phyloP scores from a whole-genome alignment of 2,329 filamentous ascomycete species.

The Diaporthe citriasiana region DNA sequence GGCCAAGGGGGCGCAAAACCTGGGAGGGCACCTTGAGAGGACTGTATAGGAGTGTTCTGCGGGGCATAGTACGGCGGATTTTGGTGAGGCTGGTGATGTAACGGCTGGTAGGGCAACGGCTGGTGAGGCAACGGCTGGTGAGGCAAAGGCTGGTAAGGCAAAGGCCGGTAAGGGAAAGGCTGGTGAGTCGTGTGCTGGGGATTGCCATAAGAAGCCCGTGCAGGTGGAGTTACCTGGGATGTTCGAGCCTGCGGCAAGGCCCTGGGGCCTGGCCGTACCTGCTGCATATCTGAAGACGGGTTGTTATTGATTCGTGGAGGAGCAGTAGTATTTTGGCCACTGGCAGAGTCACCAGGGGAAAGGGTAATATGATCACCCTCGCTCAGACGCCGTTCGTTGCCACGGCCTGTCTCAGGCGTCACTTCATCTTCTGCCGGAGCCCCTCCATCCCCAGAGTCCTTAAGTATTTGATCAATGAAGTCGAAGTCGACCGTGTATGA shows the following conservation, averaged over 20 bases:
- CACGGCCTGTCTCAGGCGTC: slow-evolving; percentile 4
- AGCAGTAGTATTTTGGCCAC: not conserved
- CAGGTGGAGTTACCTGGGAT: not conserved
- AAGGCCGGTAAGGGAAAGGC: not conserved
- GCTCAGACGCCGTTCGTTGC: not conserved
- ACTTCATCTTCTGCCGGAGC: not conserved
- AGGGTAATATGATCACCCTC: not conserved
- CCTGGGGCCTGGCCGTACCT: not conserved
- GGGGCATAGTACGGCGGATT: not conserved
- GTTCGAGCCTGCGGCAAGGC: too few species aligned
- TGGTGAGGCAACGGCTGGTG: not conserved
- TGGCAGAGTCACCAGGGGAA: not conserved
- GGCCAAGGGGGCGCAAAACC: not conserved
- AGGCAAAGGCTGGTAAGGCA: not conserved
- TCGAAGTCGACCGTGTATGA: not conserved
- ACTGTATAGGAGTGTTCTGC: not conserved
- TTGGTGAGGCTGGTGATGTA: not conserved
- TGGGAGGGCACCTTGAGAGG: not conserved
- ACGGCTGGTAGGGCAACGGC: not conserved
- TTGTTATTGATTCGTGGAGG: not conserved
- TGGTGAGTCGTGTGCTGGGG: not conserved
- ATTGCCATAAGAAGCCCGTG: not conserved
- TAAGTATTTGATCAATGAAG: not conserved
- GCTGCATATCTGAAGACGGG: not conserved
- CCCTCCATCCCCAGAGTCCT: not conserved